A percentile compares a stretch with the other conserved stretches of the same genome.
These are phyloP conservation scores for Magnusiomyces paraingens DNA, from an alignment of 1,139 yeast species.

Conservation along the genomic window DNA sequence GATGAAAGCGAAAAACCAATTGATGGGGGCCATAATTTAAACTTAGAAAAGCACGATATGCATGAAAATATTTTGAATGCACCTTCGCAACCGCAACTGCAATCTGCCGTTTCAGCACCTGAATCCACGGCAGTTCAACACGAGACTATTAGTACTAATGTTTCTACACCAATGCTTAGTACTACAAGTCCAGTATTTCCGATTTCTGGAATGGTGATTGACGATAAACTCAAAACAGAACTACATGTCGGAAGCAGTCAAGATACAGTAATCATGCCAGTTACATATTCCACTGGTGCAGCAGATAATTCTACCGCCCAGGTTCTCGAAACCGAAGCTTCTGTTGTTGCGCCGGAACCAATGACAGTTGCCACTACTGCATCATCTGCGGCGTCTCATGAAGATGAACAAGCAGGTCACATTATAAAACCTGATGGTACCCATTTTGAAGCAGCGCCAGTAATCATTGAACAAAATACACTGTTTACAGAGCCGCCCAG, in stretches of 20 bases:
- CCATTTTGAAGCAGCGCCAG: no score
- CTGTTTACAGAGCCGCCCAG: no score
- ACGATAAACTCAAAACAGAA: neutral
- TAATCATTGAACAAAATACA: no score
- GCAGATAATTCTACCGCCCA: neutral
- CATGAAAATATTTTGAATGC: no score
- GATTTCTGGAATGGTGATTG: constrained; percentile 1
- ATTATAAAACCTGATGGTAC: no score
- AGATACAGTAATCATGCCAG: neutral
- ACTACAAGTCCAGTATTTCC: neutral
- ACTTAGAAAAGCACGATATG: no score
- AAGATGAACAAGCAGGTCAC: neutral
- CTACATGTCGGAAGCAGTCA: neutral
- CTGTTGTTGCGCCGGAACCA: neutral
- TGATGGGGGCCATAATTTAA: no score
- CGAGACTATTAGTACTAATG: no score
- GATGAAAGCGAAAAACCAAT: neutral
- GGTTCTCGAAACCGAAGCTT: neutral
- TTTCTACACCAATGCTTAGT: no score
- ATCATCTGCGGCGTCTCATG: neutral
- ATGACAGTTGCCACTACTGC: neutral
- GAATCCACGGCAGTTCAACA: no score
- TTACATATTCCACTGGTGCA: neutral
- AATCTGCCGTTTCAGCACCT: no score
- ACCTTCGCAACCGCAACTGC: no score